These are phyloP conservation scores for Bryum argenteum DNA, from an alignment of 225 moss, liverwort and hornwort genomes.

Conservation along the genomic window DNA sequence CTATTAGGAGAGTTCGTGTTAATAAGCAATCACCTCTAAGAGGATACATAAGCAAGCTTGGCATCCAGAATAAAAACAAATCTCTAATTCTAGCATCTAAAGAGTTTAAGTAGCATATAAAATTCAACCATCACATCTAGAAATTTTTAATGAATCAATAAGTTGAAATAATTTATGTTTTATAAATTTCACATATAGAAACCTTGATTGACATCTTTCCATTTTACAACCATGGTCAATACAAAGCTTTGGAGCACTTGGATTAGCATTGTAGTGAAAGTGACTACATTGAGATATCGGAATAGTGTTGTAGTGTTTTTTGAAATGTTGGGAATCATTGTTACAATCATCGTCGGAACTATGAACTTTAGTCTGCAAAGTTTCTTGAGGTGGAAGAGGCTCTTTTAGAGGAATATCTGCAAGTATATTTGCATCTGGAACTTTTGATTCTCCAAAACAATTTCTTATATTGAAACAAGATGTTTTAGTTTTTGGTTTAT, in stretches of 20 bases:
- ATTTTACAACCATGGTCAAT: background rate
- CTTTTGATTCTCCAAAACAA: background rate
- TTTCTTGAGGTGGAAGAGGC: background rate
- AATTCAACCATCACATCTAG: no score
- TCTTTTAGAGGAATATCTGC: background rate
- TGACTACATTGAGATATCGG: background rate
- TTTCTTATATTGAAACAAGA: background rate
- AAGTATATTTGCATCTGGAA: background rate
- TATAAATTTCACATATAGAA: no score
- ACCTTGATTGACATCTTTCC: constrained; percentile 1
- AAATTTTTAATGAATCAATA: no score
- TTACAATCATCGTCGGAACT: background rate
- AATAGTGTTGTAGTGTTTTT: background rate
- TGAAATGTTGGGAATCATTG: background rate
- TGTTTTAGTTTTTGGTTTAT: background rate
- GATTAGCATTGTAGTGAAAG: background rate
- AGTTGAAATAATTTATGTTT: no score
- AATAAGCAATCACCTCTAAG: no score
- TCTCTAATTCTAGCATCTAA: no score
- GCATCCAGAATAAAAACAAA: no score
- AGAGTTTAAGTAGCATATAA: no score
- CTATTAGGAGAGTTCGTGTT: no score
- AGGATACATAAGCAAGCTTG: no score
- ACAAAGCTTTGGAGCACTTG: background rate
- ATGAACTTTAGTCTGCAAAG: background rate